A percentile compares a stretch with the other conserved stretches of the same genome.
Evolutionary conservation across 768 basidiomycete genomes (phyloP).

Genomic region (Albatrellus ellisii): DNA sequence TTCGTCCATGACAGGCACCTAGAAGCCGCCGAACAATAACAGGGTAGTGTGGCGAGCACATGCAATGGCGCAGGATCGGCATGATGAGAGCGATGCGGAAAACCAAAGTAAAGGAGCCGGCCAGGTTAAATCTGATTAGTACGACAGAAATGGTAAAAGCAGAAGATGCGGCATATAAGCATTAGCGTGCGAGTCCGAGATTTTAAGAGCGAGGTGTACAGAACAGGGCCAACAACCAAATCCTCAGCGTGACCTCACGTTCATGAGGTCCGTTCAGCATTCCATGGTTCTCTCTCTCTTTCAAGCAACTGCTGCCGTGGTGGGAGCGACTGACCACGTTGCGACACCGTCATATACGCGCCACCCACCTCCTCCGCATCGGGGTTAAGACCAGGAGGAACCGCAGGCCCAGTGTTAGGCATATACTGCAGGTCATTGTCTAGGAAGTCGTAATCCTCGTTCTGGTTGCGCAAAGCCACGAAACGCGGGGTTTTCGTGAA

Average conservation of each 20-base stretch:
- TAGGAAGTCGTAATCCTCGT: conserved; percentile 60
- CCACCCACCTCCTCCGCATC: conserved; percentile 63
- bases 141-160: neutral
- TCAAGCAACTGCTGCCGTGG: conserved; percentile 9
- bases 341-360: conserved; percentile 78
- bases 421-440: conserved; percentile 32
- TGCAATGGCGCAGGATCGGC: neutral
- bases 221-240: conserved; percentile 1
- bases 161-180: neutral
- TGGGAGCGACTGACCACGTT: conserved; percentile 48
- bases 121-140: neutral
- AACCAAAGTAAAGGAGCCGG: neutral
- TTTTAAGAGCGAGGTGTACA: neutral
- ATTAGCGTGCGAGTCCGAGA: neutral
- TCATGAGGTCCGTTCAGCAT: conserved; percentile 5
- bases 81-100: neutral
- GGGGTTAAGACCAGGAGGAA: conserved; percentile 52
- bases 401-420: conserved; percentile 26
- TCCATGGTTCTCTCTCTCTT: conserved; percentile 6
- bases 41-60: neutral
- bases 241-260: neutral
- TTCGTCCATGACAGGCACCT: neutral
- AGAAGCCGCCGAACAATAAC: neutral
- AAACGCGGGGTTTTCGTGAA: conserved; percentile 84
- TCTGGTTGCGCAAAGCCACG: conserved; percentile 65